Conservation (phyloP, 129 eudicot species). For the Tagetes patula region DNA sequence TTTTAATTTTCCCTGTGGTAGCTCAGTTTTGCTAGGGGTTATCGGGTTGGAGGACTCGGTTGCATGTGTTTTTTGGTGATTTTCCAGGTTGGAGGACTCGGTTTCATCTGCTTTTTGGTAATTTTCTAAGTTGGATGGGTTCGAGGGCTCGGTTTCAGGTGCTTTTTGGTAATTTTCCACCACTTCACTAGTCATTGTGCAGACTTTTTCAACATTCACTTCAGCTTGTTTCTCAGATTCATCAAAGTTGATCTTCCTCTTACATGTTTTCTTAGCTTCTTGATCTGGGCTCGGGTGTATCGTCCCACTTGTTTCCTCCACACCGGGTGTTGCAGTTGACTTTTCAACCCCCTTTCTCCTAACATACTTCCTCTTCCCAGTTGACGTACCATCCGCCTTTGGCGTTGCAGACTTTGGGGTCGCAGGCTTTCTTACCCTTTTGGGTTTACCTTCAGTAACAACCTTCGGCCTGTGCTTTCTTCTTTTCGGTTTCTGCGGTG, state of each 20-base stretch:
- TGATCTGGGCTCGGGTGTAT: conserved; percentile 24
- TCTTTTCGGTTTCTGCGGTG: conserved; percentile 70
- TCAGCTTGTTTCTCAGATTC: conserved; percentile 35
- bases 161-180: conserved; percentile 25
- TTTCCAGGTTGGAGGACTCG: background rate
- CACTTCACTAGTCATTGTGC: conserved; percentile 19
- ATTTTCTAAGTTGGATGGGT: conserved; percentile 7
- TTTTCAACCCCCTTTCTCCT: conserved; percentile 46
- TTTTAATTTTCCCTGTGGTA: conserved; percentile 12
- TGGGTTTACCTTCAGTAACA: conserved; percentile 61
- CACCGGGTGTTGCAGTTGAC: conserved; percentile 28
- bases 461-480: conserved; percentile 89
- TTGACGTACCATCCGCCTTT: conserved; percentile 32
- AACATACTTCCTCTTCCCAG: conserved; percentile 62
- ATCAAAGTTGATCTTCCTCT: conserved; percentile 61
- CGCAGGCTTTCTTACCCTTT: conserved; percentile 47
- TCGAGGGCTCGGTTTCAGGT: conserved; percentile 21
- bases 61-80: conserved; percentile 22
- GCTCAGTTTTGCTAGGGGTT: conserved; percentile 36
- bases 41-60: conserved; percentile 23
- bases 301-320: conserved; percentile 23
- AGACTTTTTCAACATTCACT: conserved; percentile 28
- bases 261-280: conserved; percentile 46
- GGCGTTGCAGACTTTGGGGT: conserved; percentile 38
- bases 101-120: conserved; percentile 5